Evolutionary conservation across 768 basidiomycete genomes (phyloP), one percentile per base, ranked within the genome.

Genomic region (Guyanaporus albipodus): DNA sequence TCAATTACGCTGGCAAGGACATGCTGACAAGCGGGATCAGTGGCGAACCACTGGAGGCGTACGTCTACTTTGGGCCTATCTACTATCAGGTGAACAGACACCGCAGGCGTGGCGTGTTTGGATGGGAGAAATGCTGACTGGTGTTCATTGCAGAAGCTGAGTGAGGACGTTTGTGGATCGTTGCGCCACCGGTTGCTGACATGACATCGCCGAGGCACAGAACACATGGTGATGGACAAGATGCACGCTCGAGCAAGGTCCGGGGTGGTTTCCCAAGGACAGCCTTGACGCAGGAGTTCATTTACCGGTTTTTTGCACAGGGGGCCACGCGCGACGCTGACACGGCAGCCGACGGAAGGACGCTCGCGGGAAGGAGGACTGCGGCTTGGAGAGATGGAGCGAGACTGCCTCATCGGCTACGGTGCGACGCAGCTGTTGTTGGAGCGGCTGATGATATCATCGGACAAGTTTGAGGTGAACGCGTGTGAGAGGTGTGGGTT

Each of bases 181-280:
- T 38, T 41, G 37, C 43, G 37, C 18, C 39, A 40, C 43, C 6
- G 40, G 29, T 32, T 40, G 45, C 38, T 55, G n/a, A 58, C 54
- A 57, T 43, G 18, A 49, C 54, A 49, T 44, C 19, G 48, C n/a
- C n/a, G n/a, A n/a, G 19, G 31, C 40, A 32, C 55, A 88, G 84
- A 94, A 73, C 94, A 95, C 72, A 98, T 98, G 95, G 95, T 98
- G 41, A 88, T 97, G 85, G 96, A 99, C 76, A 99, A 99, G 76
- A 99, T 99, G 96, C 96, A 99, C 59, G 96, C 96, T 55, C 85
- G 96, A 48, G 93, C 96, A 41, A 86, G 91, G 91, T 85, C 66
- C 58, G 75, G n/a, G n/a, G n/a, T 22, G 21, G 32, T 26, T 41
- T 36, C 42, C 38, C 48, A 53, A 55, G 41, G 43, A 54, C 49